Evolutionary conservation across 257 asterid species (phyloP).

Genomic region (Leonotis leonurus): DNA sequence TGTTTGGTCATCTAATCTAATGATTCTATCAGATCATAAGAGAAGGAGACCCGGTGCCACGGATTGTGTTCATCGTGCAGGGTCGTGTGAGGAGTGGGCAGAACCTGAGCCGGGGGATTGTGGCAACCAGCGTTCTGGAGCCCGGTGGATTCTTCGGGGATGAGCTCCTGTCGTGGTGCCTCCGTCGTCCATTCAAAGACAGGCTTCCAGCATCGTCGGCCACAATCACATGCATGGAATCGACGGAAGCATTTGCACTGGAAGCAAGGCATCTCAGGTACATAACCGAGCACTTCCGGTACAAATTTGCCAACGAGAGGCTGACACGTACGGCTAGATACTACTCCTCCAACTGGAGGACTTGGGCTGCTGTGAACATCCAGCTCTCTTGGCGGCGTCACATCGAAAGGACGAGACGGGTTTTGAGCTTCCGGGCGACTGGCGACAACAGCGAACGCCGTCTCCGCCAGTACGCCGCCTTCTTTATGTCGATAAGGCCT

Average conservation of each 20-base stretch:
- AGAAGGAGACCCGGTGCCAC: conserved; percentile 86
- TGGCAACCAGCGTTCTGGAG: conserved; percentile 53
- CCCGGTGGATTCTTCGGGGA: conserved; percentile 91
- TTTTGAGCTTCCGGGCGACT: conserved; percentile 3
- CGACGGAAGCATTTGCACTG: conserved; percentile 68
- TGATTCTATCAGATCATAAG: conserved; percentile 80
- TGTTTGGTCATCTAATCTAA: too few species aligned
- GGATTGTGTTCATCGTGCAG: conserved; percentile 67
- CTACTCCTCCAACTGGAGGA: conserved; percentile 87
- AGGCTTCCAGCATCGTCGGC: conserved; percentile 87
- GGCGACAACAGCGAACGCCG: conserved; percentile 44
- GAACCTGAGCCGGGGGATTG: conserved; percentile 64
- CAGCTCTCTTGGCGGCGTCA: conserved; percentile 81
- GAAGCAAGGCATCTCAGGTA: conserved; percentile 55
- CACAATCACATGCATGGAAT: conserved; percentile 64
- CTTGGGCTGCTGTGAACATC: conserved; percentile 90
- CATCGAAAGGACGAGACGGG: conserved; percentile 41
- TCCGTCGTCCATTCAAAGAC: conserved; percentile 77
- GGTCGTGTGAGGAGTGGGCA: conserved; percentile 71
- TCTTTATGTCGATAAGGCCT: conserved; percentile 80
- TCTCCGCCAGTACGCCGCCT: conserved; percentile 70
- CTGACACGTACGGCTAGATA: conserved; percentile 58
- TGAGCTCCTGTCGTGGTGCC: conserved; percentile 90
- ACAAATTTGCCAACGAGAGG: conserved; percentile 74
- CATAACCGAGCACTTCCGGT: conserved; percentile 78